phyloP scores from a whole-genome alignment of 2,329 filamentous ascomycete species.

The Pseudohalonectria lignicola region DNA sequence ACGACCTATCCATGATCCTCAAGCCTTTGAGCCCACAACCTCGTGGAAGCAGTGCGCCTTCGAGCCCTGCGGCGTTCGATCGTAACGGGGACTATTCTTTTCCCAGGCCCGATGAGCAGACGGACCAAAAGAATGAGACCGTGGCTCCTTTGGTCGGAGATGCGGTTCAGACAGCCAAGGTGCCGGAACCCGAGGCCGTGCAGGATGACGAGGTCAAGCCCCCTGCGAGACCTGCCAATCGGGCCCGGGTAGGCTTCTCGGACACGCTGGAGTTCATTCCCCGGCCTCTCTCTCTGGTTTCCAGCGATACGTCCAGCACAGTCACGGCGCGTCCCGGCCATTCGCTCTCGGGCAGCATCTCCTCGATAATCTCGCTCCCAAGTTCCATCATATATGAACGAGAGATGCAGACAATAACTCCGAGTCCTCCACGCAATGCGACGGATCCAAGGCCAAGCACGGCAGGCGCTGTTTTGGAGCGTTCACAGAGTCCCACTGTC shows the following conservation, averaged over 20 bases:
- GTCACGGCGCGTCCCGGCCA: constrained; percentile 59
- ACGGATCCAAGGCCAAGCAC: constrained; percentile 53
- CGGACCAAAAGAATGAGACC: constrained; percentile 7
- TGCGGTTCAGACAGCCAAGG: neutral
- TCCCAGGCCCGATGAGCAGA: constrained; percentile 9
- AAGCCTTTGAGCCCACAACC: constrained; percentile 43
- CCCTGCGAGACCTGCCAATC: constrained; percentile 17
- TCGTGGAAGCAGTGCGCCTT: constrained; percentile 51
- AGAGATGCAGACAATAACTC: constrained; percentile 24
- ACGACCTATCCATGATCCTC: constrained; percentile 65
- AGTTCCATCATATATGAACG: constrained; percentile 28
- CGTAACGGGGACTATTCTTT: constrained; percentile 13
- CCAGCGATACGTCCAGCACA: constrained; percentile 73
- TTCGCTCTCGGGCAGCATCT: constrained; percentile 68
- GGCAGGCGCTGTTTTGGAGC: constrained; percentile 58
- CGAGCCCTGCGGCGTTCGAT: constrained; percentile 43
- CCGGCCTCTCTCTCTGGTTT: constrained; percentile 72
- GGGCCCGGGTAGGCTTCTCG: constrained; percentile 69
- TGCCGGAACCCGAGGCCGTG: too few species aligned
- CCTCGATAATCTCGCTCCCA: constrained; percentile 58
- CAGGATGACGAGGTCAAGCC: constrained; percentile 10
- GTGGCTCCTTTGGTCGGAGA: constrained; percentile 3
- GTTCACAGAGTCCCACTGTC: constrained; percentile 25
- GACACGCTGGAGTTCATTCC: constrained; percentile 77
- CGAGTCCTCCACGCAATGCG: constrained; percentile 28